Conservation (phyloP, 805 yeast species). For the Helenozyma baotianmanensis region DNA sequence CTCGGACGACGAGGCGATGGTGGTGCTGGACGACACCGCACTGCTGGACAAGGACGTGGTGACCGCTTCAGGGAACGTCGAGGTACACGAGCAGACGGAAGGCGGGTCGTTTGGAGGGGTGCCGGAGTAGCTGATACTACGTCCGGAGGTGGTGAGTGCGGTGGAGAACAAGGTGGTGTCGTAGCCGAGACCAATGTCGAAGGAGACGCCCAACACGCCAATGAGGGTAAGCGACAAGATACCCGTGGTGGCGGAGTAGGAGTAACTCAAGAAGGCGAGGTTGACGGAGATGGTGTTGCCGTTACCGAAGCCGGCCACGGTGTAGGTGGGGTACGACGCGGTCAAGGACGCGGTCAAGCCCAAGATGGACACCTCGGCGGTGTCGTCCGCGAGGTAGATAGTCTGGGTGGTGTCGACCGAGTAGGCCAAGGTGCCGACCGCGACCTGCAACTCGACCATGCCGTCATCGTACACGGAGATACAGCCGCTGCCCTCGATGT, state of each 20-base stretch:
- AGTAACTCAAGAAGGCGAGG: neutral
- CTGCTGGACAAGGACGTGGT: neutral
- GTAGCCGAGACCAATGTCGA: slow-evolving; percentile 2
- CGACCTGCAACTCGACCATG: neutral
- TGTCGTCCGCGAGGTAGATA: slow-evolving; percentile 1
- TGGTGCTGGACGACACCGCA: neutral
- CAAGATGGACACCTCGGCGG: neutral
- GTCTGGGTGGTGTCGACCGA: slow-evolving; percentile 1
- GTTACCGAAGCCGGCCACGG: slow-evolving; percentile 2
- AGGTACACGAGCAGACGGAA: slow-evolving; percentile 1
- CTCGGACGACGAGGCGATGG: no score
- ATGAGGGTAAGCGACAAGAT: slow-evolving; percentile 4
- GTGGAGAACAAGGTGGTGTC: neutral
- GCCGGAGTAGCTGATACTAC: slow-evolving; percentile 2
- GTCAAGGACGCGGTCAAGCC: neutral
- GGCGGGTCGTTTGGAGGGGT: slow-evolving; percentile 3
- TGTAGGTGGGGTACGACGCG: neutral
- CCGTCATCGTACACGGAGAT: slow-evolving; percentile 3
- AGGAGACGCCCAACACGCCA: neutral
- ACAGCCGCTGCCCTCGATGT: slow-evolving; percentile 24
- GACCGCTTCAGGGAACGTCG: slow-evolving; percentile 1
- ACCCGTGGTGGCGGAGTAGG: slow-evolving; percentile 6
- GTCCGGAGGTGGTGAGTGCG: neutral
- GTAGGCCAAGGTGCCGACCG: neutral
- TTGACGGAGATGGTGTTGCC: slow-evolving; percentile 1